Percentiles rank a stretch among this genome's conserved stretches.
Conservation (phyloP, 108 stramenopile genomes). For the Skeletonema marinoi region DNA sequence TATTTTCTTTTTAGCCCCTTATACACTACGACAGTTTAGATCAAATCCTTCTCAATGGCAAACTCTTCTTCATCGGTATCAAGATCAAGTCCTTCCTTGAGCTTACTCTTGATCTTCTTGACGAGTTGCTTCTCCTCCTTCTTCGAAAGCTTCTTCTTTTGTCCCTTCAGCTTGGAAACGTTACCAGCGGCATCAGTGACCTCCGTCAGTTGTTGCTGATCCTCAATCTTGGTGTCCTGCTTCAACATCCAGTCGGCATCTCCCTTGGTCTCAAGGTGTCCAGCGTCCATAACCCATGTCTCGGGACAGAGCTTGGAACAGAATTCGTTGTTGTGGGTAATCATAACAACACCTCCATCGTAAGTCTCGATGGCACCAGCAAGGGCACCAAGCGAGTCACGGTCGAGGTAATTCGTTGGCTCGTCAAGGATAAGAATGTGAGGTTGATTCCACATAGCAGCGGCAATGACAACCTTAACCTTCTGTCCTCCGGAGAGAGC, state of each 20-base stretch:
- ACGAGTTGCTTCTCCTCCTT: slow-evolving; percentile 97
- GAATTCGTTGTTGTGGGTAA: slow-evolving; percentile 99
- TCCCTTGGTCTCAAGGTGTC: slow-evolving; percentile 96
- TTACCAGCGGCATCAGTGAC: slow-evolving; percentile 98
- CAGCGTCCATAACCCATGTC: slow-evolving; percentile 99
- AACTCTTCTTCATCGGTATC: slow-evolving; percentile 95
- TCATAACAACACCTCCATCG: slow-evolving; percentile 99
- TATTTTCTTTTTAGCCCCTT: background rate
- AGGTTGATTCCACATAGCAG: slow-evolving; percentile 99
- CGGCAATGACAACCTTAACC: slow-evolving; percentile 99
- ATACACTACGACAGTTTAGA: slow-evolving; percentile 54
- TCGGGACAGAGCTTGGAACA: slow-evolving; percentile 94
- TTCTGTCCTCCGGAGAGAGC: slow-evolving; percentile 99
- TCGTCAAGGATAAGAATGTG: slow-evolving; percentile 99
- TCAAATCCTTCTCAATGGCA: slow-evolving; percentile 93
- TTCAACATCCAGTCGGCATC: slow-evolving; percentile 99
- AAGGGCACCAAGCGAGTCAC: slow-evolving; percentile 97
- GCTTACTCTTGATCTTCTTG: slow-evolving; percentile 97
- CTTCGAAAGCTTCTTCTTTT: slow-evolving; percentile 97
- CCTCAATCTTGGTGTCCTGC: slow-evolving; percentile 94
- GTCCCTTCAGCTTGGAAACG: slow-evolving; percentile 92
- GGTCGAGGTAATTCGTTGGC: slow-evolving; percentile 99
- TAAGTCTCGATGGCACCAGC: slow-evolving; percentile 97
- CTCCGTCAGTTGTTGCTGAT: slow-evolving; percentile 90
- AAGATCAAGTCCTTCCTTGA: slow-evolving; percentile 91